phyloP scores from a whole-genome alignment of 768 basidiomycete species.

The Chalciporus sphaerocephalus region DNA sequence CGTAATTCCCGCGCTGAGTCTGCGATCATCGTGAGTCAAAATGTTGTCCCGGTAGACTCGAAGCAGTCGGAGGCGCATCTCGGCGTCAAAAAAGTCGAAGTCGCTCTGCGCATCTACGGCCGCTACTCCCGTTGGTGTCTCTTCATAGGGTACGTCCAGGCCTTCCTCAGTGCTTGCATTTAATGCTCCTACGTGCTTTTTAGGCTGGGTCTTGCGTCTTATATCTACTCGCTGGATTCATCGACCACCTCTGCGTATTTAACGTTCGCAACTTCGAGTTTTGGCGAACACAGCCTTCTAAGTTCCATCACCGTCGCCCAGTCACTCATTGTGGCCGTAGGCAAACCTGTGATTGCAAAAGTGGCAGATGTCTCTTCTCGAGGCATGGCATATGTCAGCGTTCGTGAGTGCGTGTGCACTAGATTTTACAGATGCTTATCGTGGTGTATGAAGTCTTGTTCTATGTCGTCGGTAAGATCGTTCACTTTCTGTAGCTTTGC shows the following conservation, averaged over 20 bases:
- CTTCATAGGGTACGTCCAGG: slow-evolving; percentile 47
- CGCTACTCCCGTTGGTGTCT: slow-evolving; percentile 55
- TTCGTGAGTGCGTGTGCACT: slow-evolving; percentile 41
- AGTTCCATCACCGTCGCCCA: slow-evolving; percentile 53
- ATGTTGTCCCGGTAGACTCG: neutral
- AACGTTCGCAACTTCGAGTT: slow-evolving; percentile 49
- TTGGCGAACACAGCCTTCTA: slow-evolving; percentile 51
- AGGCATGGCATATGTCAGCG: slow-evolving; percentile 55
- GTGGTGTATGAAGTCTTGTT: slow-evolving; percentile 40
- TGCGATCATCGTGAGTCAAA: neutral
- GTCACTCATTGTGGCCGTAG: slow-evolving; percentile 49
- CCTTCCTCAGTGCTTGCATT: neutral
- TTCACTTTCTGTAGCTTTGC: neutral
- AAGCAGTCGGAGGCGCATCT: slow-evolving; percentile 30
- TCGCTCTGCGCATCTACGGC: slow-evolving; percentile 48
- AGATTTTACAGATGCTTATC: neutral
- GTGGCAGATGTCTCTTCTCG: slow-evolving; percentile 68
- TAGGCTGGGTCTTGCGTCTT: slow-evolving; percentile 62
- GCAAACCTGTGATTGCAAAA: slow-evolving; percentile 72
- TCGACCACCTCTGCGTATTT: slow-evolving; percentile 68
- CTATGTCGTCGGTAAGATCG: slow-evolving; percentile 50
- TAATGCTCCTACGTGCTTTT: neutral
- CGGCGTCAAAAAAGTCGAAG: slow-evolving; percentile 49
- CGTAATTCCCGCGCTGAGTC: neutral
- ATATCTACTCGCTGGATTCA: slow-evolving; percentile 72